Conservation (phyloP, 495 filamentous ascomycete genomes). For the Daldinia concentrica region DNA sequence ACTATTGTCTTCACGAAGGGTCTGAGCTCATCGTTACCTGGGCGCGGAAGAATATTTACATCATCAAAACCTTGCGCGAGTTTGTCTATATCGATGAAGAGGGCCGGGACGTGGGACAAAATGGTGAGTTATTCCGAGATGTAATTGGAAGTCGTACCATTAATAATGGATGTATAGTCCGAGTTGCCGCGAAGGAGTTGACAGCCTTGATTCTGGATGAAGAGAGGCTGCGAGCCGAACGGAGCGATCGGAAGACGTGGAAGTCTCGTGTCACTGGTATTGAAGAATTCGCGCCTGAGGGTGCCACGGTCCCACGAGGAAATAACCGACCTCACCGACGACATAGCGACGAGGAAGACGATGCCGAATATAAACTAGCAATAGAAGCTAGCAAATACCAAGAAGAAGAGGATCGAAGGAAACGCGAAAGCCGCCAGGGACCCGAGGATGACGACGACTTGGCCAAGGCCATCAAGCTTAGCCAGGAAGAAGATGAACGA, state of each 20-base stretch:
- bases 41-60: constrained; percentile 97
- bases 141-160: neutral
- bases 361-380: constrained; percentile 90
- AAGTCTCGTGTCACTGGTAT: constrained; percentile 95
- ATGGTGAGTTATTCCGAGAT: constrained; percentile 64
- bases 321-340: constrained; percentile 57
- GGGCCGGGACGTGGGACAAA: constrained; percentile 91
- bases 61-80: constrained; percentile 97
- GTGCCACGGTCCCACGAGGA: constrained; percentile 26
- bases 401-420: constrained; percentile 90
- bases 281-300: constrained; percentile 74
- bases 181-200: constrained; percentile 94
- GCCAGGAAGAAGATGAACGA: constrained; percentile 90
- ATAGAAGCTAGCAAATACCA: constrained; percentile 97
- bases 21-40: constrained; percentile 97
- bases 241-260: constrained; percentile 92
- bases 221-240: constrained; percentile 89
- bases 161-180: constrained; percentile 66
- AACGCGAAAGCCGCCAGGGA: constrained; percentile 74
- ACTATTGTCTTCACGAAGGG: constrained; percentile 98
- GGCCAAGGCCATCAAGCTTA: constrained; percentile 94
- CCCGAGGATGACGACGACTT: constrained; percentile 82
- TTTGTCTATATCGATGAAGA: constrained; percentile 97
- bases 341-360: constrained; percentile 76
- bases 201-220: constrained; percentile 95